Percentiles rank a stretch among this genome's conserved stretches.
These are phyloP conservation scores for Tillandsia fasciculata DNA, from an alignment of 176 grass and related monocot genomes.

Conservation along the genomic window DNA sequence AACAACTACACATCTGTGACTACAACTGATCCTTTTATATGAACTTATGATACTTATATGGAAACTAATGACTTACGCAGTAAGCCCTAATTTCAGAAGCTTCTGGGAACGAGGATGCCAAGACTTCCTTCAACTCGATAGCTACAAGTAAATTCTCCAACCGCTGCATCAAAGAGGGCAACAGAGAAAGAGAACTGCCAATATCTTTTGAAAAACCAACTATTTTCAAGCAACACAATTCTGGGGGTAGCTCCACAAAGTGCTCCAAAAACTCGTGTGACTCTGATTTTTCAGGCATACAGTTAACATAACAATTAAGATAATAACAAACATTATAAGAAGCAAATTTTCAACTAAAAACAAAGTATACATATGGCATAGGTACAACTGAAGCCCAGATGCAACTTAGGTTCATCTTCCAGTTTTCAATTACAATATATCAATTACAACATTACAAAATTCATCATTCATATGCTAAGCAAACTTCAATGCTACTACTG, in stretches of 20 bases:
- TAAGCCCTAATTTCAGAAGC: slow-evolving; percentile 65
- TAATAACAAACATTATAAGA: slow-evolving; percentile 6
- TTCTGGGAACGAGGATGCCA: slow-evolving; percentile 68
- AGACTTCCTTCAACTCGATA: slow-evolving; percentile 80
- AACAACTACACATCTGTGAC: not conserved
- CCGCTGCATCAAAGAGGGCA: slow-evolving; percentile 88
- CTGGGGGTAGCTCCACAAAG: slow-evolving; percentile 86
- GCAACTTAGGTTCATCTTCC: too few relatives aligned
- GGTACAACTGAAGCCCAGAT: not conserved
- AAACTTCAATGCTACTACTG: not conserved
- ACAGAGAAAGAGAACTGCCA: slow-evolving; percentile 82
- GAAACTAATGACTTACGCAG: slow-evolving; percentile 39
- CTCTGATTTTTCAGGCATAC: slow-evolving; percentile 26
- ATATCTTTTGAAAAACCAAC: slow-evolving; percentile 93
- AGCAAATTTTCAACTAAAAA: slow-evolving; percentile 1
- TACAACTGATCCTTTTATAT: not conserved
- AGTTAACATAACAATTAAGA: not conserved
- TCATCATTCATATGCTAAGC: not conserved
- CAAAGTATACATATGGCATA: not conserved
- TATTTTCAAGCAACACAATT: slow-evolving; percentile 84
- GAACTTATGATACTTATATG: not conserved
- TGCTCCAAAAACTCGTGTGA: slow-evolving; percentile 46
- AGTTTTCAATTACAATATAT: not conserved
- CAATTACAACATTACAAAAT: not conserved
- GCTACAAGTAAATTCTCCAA: slow-evolving; percentile 92